Evolutionary conservation across 1,284 basidiomycete species (phyloP), one percentile per base, ranked within the genome.

Genomic region (Caloboletus inedulis): DNA sequence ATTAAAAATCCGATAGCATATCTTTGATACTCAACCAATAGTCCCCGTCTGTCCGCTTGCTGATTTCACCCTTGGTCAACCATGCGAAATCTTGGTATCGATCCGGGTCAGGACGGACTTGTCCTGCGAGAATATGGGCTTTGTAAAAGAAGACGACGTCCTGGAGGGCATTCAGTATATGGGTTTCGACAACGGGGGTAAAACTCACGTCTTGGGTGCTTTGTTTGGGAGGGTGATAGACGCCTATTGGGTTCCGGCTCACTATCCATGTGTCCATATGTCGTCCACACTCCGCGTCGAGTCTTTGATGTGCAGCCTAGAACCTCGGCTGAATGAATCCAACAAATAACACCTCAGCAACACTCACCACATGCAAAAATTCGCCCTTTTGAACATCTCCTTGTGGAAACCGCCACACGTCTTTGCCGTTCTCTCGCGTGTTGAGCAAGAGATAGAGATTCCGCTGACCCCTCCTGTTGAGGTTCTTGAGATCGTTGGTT

Each of bases 41-140:
- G 53, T 78, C 70, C 55, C 70, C 65, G 46, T 82, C 76, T 29
- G 91, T 82, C 41, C 77, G 77, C 37, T 79, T 71, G 66, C 84
- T 73, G 47, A 94, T 85, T 75, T 95, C 92, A 68, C 93, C 81
- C 71, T 92, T 91, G 51, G 91, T 94, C 57, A 94, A 76, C 92
- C 92, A 95, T 19, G 89, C 91, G 73, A 91, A 94, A 61, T 91
- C 89, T 46, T 76, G 74, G 52, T 88, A 74, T 49, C 70, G 69
- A 58, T 78, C 72, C 33, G 73, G 69, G 49, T 80, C 70, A 19
- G 83, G 83, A 31, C 71, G 74, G 23, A 80, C 81, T 68, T 91
- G 89, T 13, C 90, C 91, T 4, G 87, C 82, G 65, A 93, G 77
- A 49, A 93, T 88, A 62, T 91, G 89, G 23, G 80, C 88, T 68